Conservation (phyloP, 345 rosid genomes). For the Eucalyptus sp. region DNA sequence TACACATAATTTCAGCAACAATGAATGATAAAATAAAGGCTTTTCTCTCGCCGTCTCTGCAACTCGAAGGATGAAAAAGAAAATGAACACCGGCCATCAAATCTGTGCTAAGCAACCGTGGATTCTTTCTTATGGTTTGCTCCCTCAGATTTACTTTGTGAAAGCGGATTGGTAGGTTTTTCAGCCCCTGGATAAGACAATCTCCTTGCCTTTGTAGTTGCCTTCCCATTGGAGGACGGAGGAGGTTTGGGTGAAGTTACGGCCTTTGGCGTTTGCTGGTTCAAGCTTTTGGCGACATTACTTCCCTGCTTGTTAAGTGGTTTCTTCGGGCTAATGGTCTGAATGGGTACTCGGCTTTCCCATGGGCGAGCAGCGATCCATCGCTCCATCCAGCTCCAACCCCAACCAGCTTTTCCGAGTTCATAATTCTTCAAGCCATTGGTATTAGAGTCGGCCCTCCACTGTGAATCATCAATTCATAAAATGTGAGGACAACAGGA, state of each 20-base stretch:
- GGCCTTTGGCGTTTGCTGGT: conserved; percentile 40
- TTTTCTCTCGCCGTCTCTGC: not conserved
- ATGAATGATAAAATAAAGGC: not conserved
- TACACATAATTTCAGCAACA: not conserved
- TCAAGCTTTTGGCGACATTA: conserved; percentile 24
- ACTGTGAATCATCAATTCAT: conserved; percentile 20
- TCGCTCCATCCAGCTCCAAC: conserved; percentile 97
- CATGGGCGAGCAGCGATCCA: conserved; percentile 95
- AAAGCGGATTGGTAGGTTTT: conserved; percentile 1
- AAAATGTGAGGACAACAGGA: not conserved
- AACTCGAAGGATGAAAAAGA: not conserved
- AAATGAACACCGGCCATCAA: not conserved
- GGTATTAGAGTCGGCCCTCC: conserved; percentile 63
- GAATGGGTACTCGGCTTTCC: conserved; percentile 54
- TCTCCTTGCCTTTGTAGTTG: conserved; percentile 35
- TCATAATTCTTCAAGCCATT: conserved; percentile 37
- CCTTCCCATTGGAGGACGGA: conserved; percentile 23
- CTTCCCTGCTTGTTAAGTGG: conserved; percentile 19
- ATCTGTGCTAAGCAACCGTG: not conserved
- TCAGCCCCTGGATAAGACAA: conserved; percentile 54
- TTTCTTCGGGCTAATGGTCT: conserved; percentile 42
- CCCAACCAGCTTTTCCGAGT: conserved; percentile 74
- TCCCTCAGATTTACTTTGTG: conserved; percentile 14
- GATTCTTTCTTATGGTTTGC: not conserved
- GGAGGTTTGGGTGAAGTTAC: conserved; percentile 32